Evolutionary conservation across 768 basidiomycete genomes (phyloP).

Genomic region (Boletus subparvulus): DNA sequence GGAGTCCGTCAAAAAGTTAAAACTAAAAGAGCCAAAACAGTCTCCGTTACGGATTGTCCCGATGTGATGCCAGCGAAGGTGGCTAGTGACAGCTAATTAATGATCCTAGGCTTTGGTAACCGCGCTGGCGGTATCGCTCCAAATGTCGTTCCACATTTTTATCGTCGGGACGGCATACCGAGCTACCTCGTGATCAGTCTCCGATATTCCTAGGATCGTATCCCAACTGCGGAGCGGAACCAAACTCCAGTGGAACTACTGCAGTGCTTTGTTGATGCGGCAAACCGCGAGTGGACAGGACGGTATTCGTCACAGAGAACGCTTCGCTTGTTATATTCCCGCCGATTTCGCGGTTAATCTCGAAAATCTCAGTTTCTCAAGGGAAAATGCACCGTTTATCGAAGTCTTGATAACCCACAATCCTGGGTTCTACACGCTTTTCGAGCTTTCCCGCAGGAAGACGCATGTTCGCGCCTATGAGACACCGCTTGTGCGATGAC

Average conservation of each 20-base stretch:
- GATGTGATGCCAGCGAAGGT: slow-evolving; percentile 20
- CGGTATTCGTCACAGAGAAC: neutral
- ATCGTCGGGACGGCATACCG: slow-evolving; percentile 26
- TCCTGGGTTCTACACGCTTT: slow-evolving; percentile 9
- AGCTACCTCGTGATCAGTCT: slow-evolving; percentile 3
- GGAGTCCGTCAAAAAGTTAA: slow-evolving; percentile 33
- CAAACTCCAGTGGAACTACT: slow-evolving; percentile 3
- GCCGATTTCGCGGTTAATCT: slow-evolving; percentile 24
- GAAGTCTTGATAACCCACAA: slow-evolving; percentile 24
- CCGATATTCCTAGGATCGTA: neutral
- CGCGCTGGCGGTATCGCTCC: slow-evolving; percentile 7
- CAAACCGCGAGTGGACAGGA: slow-evolving; percentile 1
- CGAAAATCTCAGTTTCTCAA: slow-evolving; percentile 20
- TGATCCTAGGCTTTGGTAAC: slow-evolving; percentile 16
- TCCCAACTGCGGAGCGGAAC: slow-evolving; percentile 13
- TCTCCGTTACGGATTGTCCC: slow-evolving; percentile 24
- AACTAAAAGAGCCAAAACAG: slow-evolving; percentile 37
- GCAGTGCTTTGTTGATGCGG: slow-evolving; percentile 3
- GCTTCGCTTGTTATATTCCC: slow-evolving; percentile 8
- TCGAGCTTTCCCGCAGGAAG: slow-evolving; percentile 18
- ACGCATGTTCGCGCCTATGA: slow-evolving; percentile 18
- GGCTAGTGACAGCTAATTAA: slow-evolving; percentile 7
- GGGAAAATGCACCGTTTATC: slow-evolving; percentile 19
- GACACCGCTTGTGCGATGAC: slow-evolving; percentile 9
- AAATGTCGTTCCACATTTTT: slow-evolving; percentile 14